phyloP scores from a whole-genome alignment of 768 basidiomycete genomes.

The Suillus placidus region DNA sequence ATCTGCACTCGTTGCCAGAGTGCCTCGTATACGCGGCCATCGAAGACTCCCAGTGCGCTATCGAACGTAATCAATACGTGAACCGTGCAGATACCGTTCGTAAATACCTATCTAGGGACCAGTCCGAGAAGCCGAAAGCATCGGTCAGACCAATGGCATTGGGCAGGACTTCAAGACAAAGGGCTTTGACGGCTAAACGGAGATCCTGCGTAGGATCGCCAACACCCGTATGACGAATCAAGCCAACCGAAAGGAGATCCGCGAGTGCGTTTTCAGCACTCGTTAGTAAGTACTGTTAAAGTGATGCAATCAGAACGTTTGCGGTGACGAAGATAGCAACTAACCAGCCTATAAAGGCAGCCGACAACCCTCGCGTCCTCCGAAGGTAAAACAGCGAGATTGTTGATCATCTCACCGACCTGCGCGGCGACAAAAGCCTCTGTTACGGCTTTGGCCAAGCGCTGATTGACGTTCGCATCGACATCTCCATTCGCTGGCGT shows the following conservation, averaged over 20 bases:
- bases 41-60: conserved; percentile 63
- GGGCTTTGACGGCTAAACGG: conserved; percentile 49
- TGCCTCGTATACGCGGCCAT: conserved; percentile 70
- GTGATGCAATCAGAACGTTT: background rate
- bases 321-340: conserved; percentile 12
- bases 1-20: conserved; percentile 59
- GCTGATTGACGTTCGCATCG: conserved; percentile 59
- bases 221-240: conserved; percentile 35
- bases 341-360: conserved; percentile 31
- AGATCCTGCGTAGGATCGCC: conserved; percentile 50
- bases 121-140: conserved; percentile 75
- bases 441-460: conserved; percentile 63
- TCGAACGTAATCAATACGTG: background rate
- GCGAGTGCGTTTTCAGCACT: conserved; percentile 55
- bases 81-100: background rate
- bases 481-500: conserved; percentile 35
- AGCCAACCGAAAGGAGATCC: conserved; percentile 60
- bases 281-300: conserved; percentile 59
- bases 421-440: conserved; percentile 69
- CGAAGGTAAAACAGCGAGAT: conserved; percentile 25
- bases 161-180: conserved; percentile 58
- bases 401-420: conserved; percentile 51
- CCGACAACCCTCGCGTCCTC: conserved; percentile 24
- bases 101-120: conserved; percentile 68
- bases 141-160: conserved; percentile 71